Evolutionary conservation across 2,329 filamentous ascomycete species (phyloP).

Genomic region (Talaromyces pinophilus): DNA sequence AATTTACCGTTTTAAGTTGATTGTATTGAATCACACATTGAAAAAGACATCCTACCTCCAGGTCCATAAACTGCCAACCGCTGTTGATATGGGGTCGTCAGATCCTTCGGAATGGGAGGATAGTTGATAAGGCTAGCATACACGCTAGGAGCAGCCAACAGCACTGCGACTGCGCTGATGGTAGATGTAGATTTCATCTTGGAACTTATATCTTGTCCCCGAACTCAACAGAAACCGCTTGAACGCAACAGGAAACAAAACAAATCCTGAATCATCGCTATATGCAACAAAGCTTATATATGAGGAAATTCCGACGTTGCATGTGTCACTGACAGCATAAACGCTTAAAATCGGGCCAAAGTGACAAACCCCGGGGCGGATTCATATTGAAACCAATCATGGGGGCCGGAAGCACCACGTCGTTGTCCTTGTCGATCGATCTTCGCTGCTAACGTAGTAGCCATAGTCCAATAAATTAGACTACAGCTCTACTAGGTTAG

Average conservation of each 20-base stretch:
- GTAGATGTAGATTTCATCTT: slow-evolving; percentile 2
- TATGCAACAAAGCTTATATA: not conserved
- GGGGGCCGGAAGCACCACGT: not conserved
- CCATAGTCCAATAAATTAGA: not conserved
- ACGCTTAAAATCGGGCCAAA: not conserved
- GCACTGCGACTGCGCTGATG: not conserved
- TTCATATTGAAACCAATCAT: slow-evolving; percentile 3
- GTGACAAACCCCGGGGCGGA: not conserved
- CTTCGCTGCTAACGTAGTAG: not conserved
- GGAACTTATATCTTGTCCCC: not conserved
- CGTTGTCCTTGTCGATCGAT: slow-evolving; percentile 2
- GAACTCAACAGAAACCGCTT: not conserved
- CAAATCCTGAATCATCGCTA: not conserved
- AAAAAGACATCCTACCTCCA: slow-evolving; percentile 42
- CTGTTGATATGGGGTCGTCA: slow-evolving; percentile 58
- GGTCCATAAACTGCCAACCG: slow-evolving; percentile 55
- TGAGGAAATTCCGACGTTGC: not conserved
- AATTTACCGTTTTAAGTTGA: not conserved
- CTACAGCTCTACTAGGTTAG: not conserved
- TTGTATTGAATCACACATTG: not conserved
- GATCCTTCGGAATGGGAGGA: slow-evolving; percentile 51
- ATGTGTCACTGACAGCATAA: not conserved
- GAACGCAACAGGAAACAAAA: not conserved
- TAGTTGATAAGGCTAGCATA: slow-evolving; percentile 39
- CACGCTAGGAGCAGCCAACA: slow-evolving; percentile 23